A percentile compares a stretch with the other conserved stretches of the same genome.
These are phyloP conservation scores for Penicillium cinerascens DNA, from an alignment of 495 filamentous ascomycete genomes.

Conservation along the genomic window DNA sequence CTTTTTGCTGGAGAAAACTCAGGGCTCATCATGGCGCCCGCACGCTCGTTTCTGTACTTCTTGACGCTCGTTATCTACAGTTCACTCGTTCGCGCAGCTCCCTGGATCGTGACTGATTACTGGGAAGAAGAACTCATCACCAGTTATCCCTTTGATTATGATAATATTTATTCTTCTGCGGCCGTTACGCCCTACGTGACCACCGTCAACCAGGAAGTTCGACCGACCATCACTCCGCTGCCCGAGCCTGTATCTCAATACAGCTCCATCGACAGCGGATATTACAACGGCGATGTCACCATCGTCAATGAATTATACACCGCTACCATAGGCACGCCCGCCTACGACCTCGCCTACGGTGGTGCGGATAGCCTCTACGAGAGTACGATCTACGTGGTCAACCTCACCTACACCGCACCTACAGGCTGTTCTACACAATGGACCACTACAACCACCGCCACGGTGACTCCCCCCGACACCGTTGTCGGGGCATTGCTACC, in stretches of 20 bases:
- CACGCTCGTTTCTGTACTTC: constrained; percentile 20
- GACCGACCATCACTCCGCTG: constrained; percentile 25
- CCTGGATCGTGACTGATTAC: constrained; percentile 33
- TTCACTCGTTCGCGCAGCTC: constrained; percentile 22
- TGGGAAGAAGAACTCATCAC: constrained; percentile 19
- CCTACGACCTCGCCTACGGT: constrained; percentile 4
- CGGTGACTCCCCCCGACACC: constrained; percentile 11
- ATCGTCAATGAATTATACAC: constrained; percentile 35
- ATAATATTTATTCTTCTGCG: constrained; percentile 8
- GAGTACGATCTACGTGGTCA: constrained; percentile 30
- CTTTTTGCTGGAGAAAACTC: neutral
- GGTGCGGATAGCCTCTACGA: constrained; percentile 9
- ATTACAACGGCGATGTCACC: constrained; percentile 22
- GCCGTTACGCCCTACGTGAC: neutral
- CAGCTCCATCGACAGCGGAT: constrained; percentile 19
- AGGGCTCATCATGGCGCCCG: constrained; percentile 17
- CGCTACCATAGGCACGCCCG: constrained; percentile 14
- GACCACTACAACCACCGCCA: constrained; percentile 24
- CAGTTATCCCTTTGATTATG: constrained; percentile 1
- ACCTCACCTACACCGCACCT: constrained; percentile 35
- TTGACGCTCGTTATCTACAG: constrained; percentile 21
- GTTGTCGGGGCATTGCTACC: constrained; percentile 18
- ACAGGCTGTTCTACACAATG: constrained; percentile 32
- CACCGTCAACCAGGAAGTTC: constrained; percentile 20
- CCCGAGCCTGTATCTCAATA: constrained; percentile 30